phyloP scores from a whole-genome alignment of 345 rosid species.

The Geranium brycei region DNA sequence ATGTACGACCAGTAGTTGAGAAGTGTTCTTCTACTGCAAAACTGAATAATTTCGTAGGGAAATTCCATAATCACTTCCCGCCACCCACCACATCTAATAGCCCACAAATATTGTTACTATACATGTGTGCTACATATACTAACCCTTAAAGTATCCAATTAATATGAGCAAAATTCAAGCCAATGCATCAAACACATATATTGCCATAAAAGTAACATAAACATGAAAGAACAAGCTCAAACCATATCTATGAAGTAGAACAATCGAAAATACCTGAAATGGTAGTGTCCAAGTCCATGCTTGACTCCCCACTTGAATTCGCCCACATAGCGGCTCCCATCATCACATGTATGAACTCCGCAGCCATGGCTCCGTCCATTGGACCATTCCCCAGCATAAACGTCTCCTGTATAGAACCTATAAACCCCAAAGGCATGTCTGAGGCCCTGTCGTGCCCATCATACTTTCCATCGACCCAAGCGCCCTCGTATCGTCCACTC shows the following conservation, averaged over 20 bases:
- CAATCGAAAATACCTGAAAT: conserved; percentile 53
- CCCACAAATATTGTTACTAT: neutral
- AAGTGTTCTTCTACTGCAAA: neutral
- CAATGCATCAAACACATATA: no score
- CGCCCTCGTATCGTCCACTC: conserved; percentile 90
- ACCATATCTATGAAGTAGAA: no score
- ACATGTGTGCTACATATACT: neutral
- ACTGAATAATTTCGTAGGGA: neutral
- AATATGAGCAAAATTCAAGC: no score
- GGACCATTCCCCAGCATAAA: conserved; percentile 49
- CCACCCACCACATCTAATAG: neutral
- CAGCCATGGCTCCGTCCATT: conserved; percentile 94
- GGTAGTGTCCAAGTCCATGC: conserved; percentile 92
- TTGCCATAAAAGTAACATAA: no score
- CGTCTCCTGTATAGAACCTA: conserved; percentile 65
- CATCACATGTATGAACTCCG: conserved; percentile 92
- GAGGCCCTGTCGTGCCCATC: conserved; percentile 75
- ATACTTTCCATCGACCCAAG: conserved; percentile 88
- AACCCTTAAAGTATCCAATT: no score
- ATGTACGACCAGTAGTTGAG: neutral
- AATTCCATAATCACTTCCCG: neutral
- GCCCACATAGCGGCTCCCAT: conserved; percentile 85
- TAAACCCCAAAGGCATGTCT: conserved; percentile 82
- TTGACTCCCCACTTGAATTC: conserved; percentile 95
- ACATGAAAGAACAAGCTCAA: no score